Evolutionary conservation across 2,329 filamentous ascomycete species (phyloP).

Genomic region (Trichoderma sp.): DNA sequence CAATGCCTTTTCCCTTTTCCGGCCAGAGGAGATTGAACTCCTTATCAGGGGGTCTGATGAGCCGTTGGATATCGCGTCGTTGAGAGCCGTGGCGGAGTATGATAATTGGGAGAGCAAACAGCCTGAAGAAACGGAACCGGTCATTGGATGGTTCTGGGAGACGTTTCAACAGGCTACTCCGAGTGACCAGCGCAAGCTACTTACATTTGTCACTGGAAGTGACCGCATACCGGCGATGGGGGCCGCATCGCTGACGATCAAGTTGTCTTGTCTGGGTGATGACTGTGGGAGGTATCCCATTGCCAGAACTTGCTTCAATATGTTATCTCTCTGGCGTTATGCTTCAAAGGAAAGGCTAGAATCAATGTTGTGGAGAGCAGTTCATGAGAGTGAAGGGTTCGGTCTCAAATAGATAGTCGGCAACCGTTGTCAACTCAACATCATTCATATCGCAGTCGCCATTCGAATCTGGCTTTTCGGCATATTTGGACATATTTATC

Average conservation of each 20-base stretch:
- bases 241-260: conserved; percentile 73
- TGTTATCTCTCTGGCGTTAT: conserved; percentile 74
- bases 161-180: conserved; percentile 66
- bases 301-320: conserved; percentile 89
- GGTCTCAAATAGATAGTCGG: conserved; percentile 64
- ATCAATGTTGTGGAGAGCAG: conserved; percentile 74
- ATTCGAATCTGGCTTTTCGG: neutral
- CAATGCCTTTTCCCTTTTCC: conserved; percentile 82
- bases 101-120: conserved; percentile 69
- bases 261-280: conserved; percentile 71
- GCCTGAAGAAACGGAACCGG: conserved; percentile 59
- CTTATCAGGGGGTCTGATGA: conserved; percentile 84
- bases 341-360: conserved; percentile 63
- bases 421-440: neutral
- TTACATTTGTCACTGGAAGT: conserved; percentile 86
- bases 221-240: conserved; percentile 89
- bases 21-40: conserved; percentile 87
- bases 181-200: conserved; percentile 69
- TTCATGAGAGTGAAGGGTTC: conserved; percentile 89
- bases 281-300: conserved; percentile 75
- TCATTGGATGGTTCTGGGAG: conserved; percentile 86
- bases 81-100: conserved; percentile 75
- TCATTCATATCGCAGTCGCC: neutral
- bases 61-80: conserved; percentile 69
- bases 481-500: neutral